Percentiles rank a stretch among this genome's conserved stretches.
Conservation (phyloP, 75 land plant species). For the Picea sitchensis region DNA sequence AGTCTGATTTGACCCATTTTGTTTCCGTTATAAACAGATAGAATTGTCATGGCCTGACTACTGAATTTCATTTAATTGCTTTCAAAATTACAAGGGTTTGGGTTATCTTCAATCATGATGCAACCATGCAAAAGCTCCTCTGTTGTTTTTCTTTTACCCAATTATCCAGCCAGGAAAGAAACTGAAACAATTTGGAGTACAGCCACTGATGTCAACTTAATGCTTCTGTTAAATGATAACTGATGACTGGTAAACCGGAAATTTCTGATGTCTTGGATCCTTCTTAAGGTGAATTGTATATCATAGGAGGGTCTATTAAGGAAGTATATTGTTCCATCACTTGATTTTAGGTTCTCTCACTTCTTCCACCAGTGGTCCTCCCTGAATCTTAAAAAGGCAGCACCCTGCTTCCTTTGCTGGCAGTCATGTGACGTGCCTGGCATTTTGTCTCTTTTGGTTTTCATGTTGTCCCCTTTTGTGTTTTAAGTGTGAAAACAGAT, state of each 20-base stretch:
- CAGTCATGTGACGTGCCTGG: no score
- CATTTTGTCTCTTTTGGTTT: no score
- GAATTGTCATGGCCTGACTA: neutral
- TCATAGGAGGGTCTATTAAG: no score
- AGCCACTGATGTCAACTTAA: conserved; percentile 3
- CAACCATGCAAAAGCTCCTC: conserved; percentile 5
- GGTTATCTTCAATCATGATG: conserved; percentile 4
- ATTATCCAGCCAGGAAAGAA: neutral
- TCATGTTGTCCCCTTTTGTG: no score
- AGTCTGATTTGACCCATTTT: neutral
- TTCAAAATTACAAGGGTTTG: neutral
- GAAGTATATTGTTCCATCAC: no score
- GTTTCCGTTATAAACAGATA: neutral
- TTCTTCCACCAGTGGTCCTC: no score
- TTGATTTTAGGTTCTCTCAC: no score
- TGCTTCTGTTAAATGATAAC: neutral
- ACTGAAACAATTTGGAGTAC: conserved; percentile 6
- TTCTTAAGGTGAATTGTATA: neutral
- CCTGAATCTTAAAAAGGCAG: no score
- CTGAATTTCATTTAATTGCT: neutral
- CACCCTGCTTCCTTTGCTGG: no score
- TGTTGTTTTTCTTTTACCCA: neutral
- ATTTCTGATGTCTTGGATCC: neutral
- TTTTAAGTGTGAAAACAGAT: no score
- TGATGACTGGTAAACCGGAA: neutral